These are phyloP conservation scores for Leccinum subtestaceum DNA, from an alignment of 768 basidiomycete genomes.

Conservation along the genomic window DNA sequence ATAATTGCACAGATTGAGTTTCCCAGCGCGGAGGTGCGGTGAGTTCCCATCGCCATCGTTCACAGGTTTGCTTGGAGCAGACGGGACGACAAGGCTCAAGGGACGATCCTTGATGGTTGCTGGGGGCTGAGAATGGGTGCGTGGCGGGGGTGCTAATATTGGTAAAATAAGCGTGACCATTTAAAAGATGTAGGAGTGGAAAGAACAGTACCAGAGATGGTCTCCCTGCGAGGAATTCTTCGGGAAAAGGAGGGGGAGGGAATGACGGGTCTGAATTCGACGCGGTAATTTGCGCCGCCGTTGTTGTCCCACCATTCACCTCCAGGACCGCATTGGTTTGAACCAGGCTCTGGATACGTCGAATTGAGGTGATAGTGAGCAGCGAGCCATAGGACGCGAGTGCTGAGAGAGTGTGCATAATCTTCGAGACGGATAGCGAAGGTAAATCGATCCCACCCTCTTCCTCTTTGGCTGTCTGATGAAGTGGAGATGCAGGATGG, in stretches of 20 bases:
- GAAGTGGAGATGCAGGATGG: constrained; percentile 27
- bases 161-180: constrained; percentile 1
- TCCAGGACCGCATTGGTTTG: constrained; percentile 37
- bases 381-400: constrained; percentile 59
- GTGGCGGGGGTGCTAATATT: constrained; percentile 7
- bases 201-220: constrained; percentile 18
- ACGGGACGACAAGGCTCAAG: constrained; percentile 4
- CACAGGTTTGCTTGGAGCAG: background rate
- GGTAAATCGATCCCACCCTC: constrained; percentile 54
- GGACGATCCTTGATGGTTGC: constrained; percentile 14
- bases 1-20: constrained; percentile 34
- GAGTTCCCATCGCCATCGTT: background rate
- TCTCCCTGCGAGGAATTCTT: constrained; percentile 19
- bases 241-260: background rate
- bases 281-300: constrained; percentile 66
- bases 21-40: constrained; percentile 13
- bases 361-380: constrained; percentile 44
- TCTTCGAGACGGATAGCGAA: constrained; percentile 74
- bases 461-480: background rate
- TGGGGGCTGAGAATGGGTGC: background rate
- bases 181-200: background rate
- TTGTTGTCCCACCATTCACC: constrained; percentile 98
- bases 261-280: constrained; percentile 51
- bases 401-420: constrained; percentile 48
- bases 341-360: constrained; percentile 17